phyloP scores from a whole-genome alignment of 306 rosid species.

The Betula pendula region DNA sequence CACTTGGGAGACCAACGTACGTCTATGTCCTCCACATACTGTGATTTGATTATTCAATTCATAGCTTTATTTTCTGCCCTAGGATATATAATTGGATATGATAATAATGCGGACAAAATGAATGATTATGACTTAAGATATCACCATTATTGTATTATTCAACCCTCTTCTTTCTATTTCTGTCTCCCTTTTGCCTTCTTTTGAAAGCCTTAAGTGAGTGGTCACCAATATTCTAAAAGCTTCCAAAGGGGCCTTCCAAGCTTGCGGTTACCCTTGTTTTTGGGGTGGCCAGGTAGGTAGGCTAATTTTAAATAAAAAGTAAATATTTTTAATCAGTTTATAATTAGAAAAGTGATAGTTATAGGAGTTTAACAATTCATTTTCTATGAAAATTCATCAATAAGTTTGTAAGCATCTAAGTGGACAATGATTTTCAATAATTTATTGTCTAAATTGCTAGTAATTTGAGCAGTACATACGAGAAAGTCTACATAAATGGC shows the following conservation, averaged over 20 bases:
- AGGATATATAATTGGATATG: not conserved
- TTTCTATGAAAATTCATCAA: too few relatives aligned
- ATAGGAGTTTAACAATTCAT: too few relatives aligned
- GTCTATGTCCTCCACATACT: not conserved
- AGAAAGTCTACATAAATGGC: too few relatives aligned
- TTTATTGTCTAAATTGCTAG: too few relatives aligned
- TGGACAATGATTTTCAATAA: too few relatives aligned
- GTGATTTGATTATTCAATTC: not conserved
- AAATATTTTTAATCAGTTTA: not conserved
- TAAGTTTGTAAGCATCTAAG: too few relatives aligned
- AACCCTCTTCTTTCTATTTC: constrained; percentile 20
- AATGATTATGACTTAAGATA: constrained; percentile 22
- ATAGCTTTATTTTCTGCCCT: not conserved
- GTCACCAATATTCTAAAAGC: constrained; percentile 28
- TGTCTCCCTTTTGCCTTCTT: not conserved
- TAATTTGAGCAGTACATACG: too few relatives aligned
- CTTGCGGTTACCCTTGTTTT: constrained; percentile 48
- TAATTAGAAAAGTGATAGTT: too few relatives aligned
- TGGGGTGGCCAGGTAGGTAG: constrained; percentile 30
- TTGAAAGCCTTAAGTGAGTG: not conserved
- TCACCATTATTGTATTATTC: constrained; percentile 36
- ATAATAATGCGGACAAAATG: constrained; percentile 17
- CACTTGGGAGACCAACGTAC: too few relatives aligned
- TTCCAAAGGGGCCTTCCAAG: constrained; percentile 13
- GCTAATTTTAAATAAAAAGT: not conserved